Evolutionary conservation across 2,329 filamentous ascomycete species (phyloP).

Genomic region (Stachybotrys chlorohalonatus): DNA sequence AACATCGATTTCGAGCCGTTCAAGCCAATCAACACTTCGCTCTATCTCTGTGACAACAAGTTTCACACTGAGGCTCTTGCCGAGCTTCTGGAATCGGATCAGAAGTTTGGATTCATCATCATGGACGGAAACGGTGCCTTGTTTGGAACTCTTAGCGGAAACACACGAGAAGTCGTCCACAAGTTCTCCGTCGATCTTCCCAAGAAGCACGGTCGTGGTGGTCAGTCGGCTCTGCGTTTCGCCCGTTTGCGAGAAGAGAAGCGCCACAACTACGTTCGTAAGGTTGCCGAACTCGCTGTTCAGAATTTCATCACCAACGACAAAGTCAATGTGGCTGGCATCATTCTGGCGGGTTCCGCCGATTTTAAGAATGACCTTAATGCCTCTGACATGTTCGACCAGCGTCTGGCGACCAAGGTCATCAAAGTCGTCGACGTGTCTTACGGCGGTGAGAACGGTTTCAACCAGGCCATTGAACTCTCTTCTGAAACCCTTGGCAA

Average conservation of each 20-base stretch:
- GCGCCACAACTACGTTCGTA: constrained; percentile 99
- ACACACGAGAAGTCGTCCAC: constrained; percentile 92
- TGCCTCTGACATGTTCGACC: constrained; percentile 94
- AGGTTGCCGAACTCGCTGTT: constrained; percentile 94
- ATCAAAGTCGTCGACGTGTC: constrained; percentile 99
- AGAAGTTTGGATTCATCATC: constrained; percentile 99
- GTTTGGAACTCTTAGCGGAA: constrained; percentile 93
- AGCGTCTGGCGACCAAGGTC: constrained; percentile 84
- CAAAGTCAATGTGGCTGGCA: constrained; percentile 94
- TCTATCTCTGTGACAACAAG: constrained; percentile 99
- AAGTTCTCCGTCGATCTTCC: constrained; percentile 98
- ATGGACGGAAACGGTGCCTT: constrained; percentile 99
- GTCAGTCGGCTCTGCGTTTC: constrained; percentile 98
- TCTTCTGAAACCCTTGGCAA: constrained; percentile 93
- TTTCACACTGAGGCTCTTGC: constrained; percentile 97
- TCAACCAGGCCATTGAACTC: constrained; percentile 98
- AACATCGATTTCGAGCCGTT: constrained; percentile 99
- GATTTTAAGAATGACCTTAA: constrained; percentile 99
- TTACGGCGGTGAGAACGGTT: constrained; percentile 97
- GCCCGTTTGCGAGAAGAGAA: constrained; percentile 99
- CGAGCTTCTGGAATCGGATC: constrained; percentile 94
- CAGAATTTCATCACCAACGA: constrained; percentile 98
- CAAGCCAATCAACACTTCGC: constrained; percentile 99
- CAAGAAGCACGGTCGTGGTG: constrained; percentile 99
- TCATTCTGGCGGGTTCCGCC: constrained; percentile 92